Evolutionary conservation across 108 stramenopile species (phyloP).

Genomic region (Discostella stelligeroides): DNA sequence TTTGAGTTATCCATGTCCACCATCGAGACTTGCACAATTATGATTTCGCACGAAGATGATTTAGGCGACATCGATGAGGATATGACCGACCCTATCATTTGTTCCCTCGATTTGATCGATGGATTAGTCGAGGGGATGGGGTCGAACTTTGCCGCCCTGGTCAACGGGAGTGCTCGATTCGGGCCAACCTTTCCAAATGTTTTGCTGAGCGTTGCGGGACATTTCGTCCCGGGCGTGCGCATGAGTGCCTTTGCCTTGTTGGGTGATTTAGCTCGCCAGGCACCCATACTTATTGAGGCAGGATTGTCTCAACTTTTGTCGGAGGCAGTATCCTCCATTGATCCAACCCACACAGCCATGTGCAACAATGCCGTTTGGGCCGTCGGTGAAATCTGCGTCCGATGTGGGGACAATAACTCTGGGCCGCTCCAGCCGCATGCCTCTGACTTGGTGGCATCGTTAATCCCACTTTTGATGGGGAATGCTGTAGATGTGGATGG

Average conservation of each 20-base stretch:
- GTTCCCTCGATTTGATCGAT: conserved; percentile 88
- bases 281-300: conserved; percentile 75
- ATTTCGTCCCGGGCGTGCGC: conserved; percentile 72
- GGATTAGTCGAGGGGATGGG: conserved; percentile 90
- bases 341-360: conserved; percentile 63
- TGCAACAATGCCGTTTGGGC: conserved; percentile 95
- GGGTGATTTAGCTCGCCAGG: conserved; percentile 87
- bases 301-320: conserved; percentile 63
- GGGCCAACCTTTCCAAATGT: conserved; percentile 65
- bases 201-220: conserved; percentile 60
- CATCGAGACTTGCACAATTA: conserved; percentile 74
- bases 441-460: conserved; percentile 58
- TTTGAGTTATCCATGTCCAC: conserved; percentile 82
- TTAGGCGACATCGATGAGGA: conserved; percentile 59
- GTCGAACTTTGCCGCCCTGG: conserved; percentile 69
- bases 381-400: conserved; percentile 87
- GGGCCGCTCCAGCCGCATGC: conserved; percentile 66
- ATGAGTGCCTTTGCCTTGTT: conserved; percentile 91
- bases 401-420: conserved; percentile 73
- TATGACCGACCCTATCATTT: conserved; percentile 91
- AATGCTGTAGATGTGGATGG: conserved; percentile 43
- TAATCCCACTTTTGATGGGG: conserved; percentile 85
- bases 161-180: conserved; percentile 73
- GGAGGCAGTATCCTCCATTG: conserved; percentile 67
- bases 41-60: conserved; percentile 59